Evolutionary conservation across 1,284 basidiomycete species (phyloP).

Genomic region (Apiotrichum domesticum): DNA sequence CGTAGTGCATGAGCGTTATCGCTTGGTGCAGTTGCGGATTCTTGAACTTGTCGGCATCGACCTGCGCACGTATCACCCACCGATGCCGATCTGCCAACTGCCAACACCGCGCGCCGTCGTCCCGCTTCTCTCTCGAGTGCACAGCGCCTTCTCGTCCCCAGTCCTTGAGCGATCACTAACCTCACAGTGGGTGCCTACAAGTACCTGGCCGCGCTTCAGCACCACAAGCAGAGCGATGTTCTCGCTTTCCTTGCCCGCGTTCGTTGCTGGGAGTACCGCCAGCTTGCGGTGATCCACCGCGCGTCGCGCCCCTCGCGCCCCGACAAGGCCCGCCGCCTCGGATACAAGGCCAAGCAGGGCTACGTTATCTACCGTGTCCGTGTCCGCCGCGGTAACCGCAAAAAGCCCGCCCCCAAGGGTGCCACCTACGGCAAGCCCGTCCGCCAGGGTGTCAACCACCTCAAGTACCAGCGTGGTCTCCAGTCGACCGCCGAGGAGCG

Average conservation of each 20-base stretch:
- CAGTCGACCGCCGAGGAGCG: constrained; percentile 96
- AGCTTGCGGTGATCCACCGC: constrained; percentile 96
- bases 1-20: no score
- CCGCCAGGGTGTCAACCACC: constrained; percentile 98
- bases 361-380: constrained; percentile 97
- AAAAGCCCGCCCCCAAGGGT: constrained; percentile 92
- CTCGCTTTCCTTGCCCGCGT: constrained; percentile 98
- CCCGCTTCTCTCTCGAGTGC: no score
- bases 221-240: constrained; percentile 60
- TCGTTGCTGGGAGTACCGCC: constrained; percentile 98
- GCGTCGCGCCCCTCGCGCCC: constrained; percentile 96
- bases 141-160: no score
- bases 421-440: constrained; percentile 99
- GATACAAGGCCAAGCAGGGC: constrained; percentile 99
- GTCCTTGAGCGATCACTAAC: neutral
- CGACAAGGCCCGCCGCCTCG: constrained; percentile 96
- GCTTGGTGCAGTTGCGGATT: no score
- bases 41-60: no score
- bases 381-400: constrained; percentile 97
- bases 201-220: constrained; percentile 68
- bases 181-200: constrained; percentile 65
- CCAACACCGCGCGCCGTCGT: no score
- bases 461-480: constrained; percentile 95
- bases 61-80: no score
- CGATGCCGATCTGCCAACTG: no score